Percentiles rank a stretch among this genome's conserved stretches.
Evolutionary conservation across 1,284 basidiomycete genomes (phyloP).

Genomic region (Inonotus obliquus): DNA sequence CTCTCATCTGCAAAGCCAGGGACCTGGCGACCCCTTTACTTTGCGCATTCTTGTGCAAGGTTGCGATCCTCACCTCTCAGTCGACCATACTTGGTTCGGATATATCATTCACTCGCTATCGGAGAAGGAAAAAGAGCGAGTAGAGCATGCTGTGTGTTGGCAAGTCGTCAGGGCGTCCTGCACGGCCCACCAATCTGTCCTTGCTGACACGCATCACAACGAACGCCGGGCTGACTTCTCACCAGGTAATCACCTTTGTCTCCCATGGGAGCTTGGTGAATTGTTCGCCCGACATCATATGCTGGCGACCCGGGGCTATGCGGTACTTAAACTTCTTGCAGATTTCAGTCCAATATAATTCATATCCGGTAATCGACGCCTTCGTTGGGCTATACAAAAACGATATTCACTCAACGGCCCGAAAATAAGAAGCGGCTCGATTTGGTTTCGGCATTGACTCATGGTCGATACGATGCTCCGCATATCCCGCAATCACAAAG

Average conservation of each 20-base stretch:
- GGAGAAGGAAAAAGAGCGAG: not conserved
- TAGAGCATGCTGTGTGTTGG: not conserved
- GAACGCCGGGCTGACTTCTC: not conserved
- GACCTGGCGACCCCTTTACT: not conserved
- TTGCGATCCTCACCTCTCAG: not conserved
- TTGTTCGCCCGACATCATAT: not conserved
- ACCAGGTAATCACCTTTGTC: not conserved
- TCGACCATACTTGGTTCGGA: not conserved
- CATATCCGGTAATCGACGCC: not conserved
- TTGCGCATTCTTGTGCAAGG: not conserved
- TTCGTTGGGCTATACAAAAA: not conserved
- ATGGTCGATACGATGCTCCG: not conserved
- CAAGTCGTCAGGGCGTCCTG: not conserved
- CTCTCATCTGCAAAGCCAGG: not conserved
- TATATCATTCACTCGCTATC: not conserved
- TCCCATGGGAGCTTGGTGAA: not conserved
- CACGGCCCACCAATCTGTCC: not conserved
- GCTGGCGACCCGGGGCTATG: not conserved
- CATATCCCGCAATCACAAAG: not conserved
- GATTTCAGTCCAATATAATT: not conserved
- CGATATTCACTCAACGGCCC: not conserved
- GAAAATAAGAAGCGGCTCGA: not conserved
- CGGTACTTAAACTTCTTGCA: not conserved
- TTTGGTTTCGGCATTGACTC: not conserved
- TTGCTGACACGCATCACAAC: not conserved